Conservation (phyloP, 2,329 filamentous ascomycete genomes). For the Pestalotiopsis sp. region DNA sequence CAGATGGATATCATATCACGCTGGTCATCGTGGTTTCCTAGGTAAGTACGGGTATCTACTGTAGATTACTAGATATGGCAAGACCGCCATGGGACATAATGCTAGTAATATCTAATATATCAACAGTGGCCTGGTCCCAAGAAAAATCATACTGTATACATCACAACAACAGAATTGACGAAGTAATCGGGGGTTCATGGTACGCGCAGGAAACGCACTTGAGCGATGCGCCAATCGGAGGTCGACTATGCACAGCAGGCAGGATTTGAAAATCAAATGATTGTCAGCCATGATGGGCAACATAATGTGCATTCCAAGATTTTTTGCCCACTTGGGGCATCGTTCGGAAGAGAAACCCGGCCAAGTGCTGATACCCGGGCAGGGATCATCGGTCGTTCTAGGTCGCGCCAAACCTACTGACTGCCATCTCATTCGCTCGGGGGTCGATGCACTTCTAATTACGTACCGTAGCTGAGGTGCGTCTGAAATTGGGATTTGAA, state of each 20-base stretch:
- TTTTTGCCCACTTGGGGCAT: background rate
- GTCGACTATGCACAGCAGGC: background rate
- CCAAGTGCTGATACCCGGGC: background rate
- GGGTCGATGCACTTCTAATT: background rate
- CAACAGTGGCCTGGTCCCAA: too few relatives aligned
- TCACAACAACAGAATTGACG: too few relatives aligned
- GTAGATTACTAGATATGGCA: too few relatives aligned
- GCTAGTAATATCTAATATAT: too few relatives aligned
- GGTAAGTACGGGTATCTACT: too few relatives aligned
- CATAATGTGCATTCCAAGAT: too few relatives aligned
- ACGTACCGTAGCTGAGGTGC: background rate
- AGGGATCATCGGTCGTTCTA: background rate
- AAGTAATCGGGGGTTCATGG: too few relatives aligned
- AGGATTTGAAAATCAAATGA: background rate
- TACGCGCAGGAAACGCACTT: background rate
- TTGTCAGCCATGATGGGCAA: background rate
- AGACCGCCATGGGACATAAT: too few relatives aligned
- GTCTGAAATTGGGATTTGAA: too few relatives aligned
- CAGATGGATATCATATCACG: too few relatives aligned
- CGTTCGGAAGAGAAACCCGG: background rate
- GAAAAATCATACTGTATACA: too few relatives aligned
- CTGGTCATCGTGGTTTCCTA: too few relatives aligned
- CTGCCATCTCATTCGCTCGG: background rate
- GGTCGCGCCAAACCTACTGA: background rate
- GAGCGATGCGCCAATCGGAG: background rate